A percentile compares a stretch with the other conserved stretches of the same genome.
These are phyloP conservation scores for Jaenimonas drosophilae DNA, from an alignment of 208 protist species.

Conservation along the genomic window DNA sequence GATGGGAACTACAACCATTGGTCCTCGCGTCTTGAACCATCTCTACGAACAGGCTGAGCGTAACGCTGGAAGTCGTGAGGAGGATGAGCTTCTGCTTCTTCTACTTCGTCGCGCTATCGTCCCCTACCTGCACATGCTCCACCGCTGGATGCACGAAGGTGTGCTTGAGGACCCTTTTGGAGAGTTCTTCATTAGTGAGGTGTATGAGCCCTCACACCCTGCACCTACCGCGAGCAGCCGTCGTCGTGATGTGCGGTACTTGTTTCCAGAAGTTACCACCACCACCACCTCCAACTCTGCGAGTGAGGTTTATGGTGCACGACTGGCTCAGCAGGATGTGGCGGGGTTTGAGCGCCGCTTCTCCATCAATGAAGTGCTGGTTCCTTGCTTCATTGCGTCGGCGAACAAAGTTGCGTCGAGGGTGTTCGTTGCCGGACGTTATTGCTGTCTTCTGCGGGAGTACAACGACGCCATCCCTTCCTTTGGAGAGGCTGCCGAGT, in stretches of 20 bases:
- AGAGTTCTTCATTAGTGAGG: constrained; percentile 82
- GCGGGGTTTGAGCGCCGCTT: constrained; percentile 69
- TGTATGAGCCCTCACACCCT: constrained; percentile 1
- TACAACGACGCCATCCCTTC: constrained; percentile 41
- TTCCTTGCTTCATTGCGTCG: constrained; percentile 55
- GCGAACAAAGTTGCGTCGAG: constrained; percentile 64
- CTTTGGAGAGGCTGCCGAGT: constrained; percentile 28
- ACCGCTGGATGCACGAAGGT: constrained; percentile 79
- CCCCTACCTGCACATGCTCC: constrained; percentile 70
- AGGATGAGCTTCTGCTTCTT: constrained; percentile 58
- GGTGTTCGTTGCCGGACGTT: constrained; percentile 79
- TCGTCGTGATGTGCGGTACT: neutral
- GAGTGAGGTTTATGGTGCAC: neutral
- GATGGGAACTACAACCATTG: constrained; percentile 1
- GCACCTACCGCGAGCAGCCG: neutral
- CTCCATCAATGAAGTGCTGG: constrained; percentile 73
- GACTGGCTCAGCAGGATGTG: constrained; percentile 13
- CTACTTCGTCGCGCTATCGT: constrained; percentile 64
- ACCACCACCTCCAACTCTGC: too few species aligned
- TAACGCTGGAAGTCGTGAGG: constrained; percentile 56
- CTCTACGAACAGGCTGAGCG: constrained; percentile 52
- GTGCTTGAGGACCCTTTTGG: constrained; percentile 70
- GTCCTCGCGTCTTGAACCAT: constrained; percentile 68
- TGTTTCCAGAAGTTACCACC: constrained; percentile 5
- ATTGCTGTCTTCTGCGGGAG: constrained; percentile 84